These are phyloP conservation scores for Blastocrithidia nonstop DNA, from an alignment of 208 protist genomes.

Conservation along the genomic window DNA sequence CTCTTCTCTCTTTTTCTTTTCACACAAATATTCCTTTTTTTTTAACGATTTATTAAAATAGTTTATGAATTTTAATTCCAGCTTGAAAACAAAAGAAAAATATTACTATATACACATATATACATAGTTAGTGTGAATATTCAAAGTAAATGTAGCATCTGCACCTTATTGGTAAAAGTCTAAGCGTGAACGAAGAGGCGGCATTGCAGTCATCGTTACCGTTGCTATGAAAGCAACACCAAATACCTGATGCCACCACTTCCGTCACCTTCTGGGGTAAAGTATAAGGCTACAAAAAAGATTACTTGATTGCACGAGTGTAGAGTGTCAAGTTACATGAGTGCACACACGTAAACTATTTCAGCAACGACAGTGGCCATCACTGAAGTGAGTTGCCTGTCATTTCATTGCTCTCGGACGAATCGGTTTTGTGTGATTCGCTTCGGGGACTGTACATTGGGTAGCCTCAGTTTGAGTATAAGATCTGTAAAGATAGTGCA, in stretches of 20 bases:
- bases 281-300: conserved; percentile 31
- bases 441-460: conserved; percentile 75
- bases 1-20: conserved; percentile 41
- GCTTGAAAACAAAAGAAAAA: not conserved
- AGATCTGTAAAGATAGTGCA: conserved; percentile 61
- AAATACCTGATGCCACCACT: conserved; percentile 18
- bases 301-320: conserved; percentile 74
- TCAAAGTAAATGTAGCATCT: conserved; percentile 15
- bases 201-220: conserved; percentile 70
- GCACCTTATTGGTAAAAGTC: conserved; percentile 24
- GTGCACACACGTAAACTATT: conserved; percentile 35
- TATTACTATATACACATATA: conserved; percentile 5
- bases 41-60: not conserved
- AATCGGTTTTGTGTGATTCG: conserved; percentile 57
- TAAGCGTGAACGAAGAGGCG: conserved; percentile 50
- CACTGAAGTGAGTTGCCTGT: conserved; percentile 48
- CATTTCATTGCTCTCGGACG: conserved; percentile 46
- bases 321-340: not conserved
- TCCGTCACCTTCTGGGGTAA: conserved; percentile 81
- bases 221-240: conserved; percentile 41
- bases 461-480: conserved; percentile 69
- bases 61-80: not conserved
- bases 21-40: not conserved
- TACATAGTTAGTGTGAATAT: not conserved
- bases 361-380: conserved; percentile 66